Percentiles rank a stretch among this genome's conserved stretches.
phyloP scores from a whole-genome alignment of 306 rosid species.

The Lithocarpus polystachyus region DNA sequence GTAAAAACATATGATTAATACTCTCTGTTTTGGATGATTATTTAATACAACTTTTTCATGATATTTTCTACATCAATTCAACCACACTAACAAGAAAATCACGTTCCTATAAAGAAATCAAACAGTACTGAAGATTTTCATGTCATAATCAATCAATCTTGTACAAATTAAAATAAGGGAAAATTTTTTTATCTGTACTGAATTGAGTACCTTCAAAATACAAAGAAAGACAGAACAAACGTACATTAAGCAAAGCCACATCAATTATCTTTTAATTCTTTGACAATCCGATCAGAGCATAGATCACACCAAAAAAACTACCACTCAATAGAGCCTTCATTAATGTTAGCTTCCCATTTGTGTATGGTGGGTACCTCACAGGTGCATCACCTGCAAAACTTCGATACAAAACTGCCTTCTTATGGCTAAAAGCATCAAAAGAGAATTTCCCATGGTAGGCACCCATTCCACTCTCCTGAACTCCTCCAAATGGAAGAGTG shows the following conservation, averaged over 20 bases:
- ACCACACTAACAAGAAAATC: not conserved
- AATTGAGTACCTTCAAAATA: slow-evolving; percentile 3
- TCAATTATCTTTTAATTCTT: slow-evolving; percentile 25
- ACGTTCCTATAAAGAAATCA: not conserved
- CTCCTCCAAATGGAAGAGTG: slow-evolving; percentile 94
- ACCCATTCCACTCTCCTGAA: slow-evolving; percentile 97
- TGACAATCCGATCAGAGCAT: slow-evolving; percentile 78
- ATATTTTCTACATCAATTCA: not conserved
- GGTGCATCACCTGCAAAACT: slow-evolving; percentile 69
- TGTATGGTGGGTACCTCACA: slow-evolving; percentile 89
- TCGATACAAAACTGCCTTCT: slow-evolving; percentile 89
- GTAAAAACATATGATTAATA: too few species aligned
- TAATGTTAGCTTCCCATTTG: slow-evolving; percentile 58
- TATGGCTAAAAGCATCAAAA: slow-evolving; percentile 90
- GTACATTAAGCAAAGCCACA: not conserved
- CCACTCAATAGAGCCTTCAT: slow-evolving; percentile 80
- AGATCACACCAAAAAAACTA: slow-evolving; percentile 49
- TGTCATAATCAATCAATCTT: not conserved
- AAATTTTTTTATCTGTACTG: too few species aligned
- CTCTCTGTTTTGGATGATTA: too few species aligned
- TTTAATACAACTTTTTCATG: too few species aligned
- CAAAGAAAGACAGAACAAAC: slow-evolving; percentile 15
- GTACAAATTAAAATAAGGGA: not conserved
- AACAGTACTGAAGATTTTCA: not conserved
- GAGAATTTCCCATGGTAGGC: slow-evolving; percentile 96